Conservation (phyloP, 345 rosid genomes). For the Dovyalis caffra region DNA sequence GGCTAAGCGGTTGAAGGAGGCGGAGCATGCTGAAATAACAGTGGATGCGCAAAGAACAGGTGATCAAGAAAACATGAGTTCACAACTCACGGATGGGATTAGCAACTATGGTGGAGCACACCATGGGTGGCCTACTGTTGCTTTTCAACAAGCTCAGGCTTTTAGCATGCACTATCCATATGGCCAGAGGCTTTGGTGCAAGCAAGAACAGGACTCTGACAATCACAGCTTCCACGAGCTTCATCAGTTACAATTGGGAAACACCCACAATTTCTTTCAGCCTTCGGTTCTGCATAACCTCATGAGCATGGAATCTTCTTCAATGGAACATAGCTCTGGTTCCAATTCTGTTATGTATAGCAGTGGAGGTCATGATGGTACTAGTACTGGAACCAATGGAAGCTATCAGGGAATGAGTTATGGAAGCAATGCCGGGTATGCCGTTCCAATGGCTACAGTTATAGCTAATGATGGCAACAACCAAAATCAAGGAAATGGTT, state of each 20-base stretch:
- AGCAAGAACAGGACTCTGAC: slow-evolving; percentile 57
- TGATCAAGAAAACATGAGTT: slow-evolving; percentile 1
- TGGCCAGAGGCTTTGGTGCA: slow-evolving; percentile 57
- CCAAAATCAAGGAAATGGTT: slow-evolving; percentile 27
- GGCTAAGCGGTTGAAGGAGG: slow-evolving; percentile 26
- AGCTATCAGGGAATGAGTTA: background rate
- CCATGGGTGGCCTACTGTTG: slow-evolving; percentile 43
- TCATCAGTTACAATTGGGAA: slow-evolving; percentile 39
- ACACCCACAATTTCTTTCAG: slow-evolving; percentile 53
- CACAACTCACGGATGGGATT: slow-evolving; percentile 28
- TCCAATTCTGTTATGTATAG: slow-evolving; percentile 51
- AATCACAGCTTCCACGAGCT: slow-evolving; percentile 23
- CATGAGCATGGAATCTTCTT: slow-evolving; percentile 46
- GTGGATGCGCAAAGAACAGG: slow-evolving; percentile 17
- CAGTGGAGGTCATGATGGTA: slow-evolving; percentile 8
- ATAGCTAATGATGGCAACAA: slow-evolving; percentile 23
- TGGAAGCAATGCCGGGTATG: slow-evolving; percentile 25
- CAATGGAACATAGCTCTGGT: slow-evolving; percentile 49
- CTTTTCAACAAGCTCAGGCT: slow-evolving; percentile 43
- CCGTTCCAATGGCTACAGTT: slow-evolving; percentile 37
- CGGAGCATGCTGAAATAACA: slow-evolving; percentile 22
- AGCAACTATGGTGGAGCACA: slow-evolving; percentile 10
- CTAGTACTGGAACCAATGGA: background rate
- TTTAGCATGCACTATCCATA: slow-evolving; percentile 39
- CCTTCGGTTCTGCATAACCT: slow-evolving; percentile 38